A percentile compares a stretch with the other conserved stretches of the same genome.
Conservation (phyloP, 805 yeast genomes). For the Metschnikowia kofuensis region DNA sequence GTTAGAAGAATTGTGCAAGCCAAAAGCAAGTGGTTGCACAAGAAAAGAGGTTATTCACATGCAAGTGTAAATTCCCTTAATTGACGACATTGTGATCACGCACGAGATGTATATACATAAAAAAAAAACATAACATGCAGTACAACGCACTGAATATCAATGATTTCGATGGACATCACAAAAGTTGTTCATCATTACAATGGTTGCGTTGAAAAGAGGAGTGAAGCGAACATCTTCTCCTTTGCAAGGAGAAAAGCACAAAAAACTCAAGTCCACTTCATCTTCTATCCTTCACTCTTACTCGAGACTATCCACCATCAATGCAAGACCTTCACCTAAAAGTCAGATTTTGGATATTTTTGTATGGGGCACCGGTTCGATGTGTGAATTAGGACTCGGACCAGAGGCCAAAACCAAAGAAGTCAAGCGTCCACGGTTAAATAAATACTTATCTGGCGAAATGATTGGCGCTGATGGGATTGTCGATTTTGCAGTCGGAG, state of each 20-base stretch:
- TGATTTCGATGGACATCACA: not conserved
- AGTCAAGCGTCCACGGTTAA: constrained; percentile 93
- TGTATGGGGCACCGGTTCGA: constrained; percentile 95
- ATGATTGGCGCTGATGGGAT: constrained; percentile 51
- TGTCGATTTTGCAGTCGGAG: constrained; percentile 90
- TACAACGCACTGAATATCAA: not conserved
- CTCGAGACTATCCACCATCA: constrained; percentile 45
- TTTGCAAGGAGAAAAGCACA: constrained; percentile 20
- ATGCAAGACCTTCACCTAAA: constrained; percentile 36
- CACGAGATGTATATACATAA: constrained; percentile 1
- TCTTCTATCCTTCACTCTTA: constrained; percentile 50
- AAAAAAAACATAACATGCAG: constrained; percentile 1
- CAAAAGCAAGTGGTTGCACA: constrained; percentile 41
- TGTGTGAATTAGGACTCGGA: constrained; percentile 98
- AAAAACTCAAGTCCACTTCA: constrained; percentile 29
- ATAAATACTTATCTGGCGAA: constrained; percentile 65
- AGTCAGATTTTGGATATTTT: constrained; percentile 65
- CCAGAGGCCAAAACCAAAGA: constrained; percentile 89
- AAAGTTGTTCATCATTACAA: constrained; percentile 11
- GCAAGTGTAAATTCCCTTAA: constrained; percentile 37
- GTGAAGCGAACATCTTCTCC: constrained; percentile 24
- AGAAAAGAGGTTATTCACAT: constrained; percentile 34
- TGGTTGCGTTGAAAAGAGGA: constrained; percentile 45
- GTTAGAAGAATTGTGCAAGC: constrained; percentile 39
- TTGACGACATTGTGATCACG: not conserved